Evolutionary conservation across 305 asterid genomes (phyloP).

Genomic region (Solanum hybrid): DNA sequence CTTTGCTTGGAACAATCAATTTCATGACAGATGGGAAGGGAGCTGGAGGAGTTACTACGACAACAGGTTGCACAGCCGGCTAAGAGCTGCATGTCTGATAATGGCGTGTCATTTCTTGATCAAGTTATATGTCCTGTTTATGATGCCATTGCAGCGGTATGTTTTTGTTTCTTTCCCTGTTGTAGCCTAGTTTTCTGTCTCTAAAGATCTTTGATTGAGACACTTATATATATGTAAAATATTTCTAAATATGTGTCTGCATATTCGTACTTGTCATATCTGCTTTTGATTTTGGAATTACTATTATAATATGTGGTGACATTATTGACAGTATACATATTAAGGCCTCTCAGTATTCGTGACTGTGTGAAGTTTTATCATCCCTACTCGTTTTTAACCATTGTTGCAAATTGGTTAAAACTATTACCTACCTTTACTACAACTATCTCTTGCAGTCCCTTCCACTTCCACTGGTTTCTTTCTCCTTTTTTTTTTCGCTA

Average conservation of each 20-base stretch:
- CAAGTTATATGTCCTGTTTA: conserved; percentile 78
- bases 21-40: conserved; percentile 85
- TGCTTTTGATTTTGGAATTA: neutral
- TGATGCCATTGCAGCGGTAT: conserved; percentile 83
- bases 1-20: conserved; percentile 11
- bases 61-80: conserved; percentile 78
- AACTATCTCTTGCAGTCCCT: neutral
- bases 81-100: conserved; percentile 64
- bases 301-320: neutral
- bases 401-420: neutral
- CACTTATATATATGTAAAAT: neutral
- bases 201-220: neutral
- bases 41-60: conserved; percentile 63
- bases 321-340: neutral
- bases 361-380: neutral
- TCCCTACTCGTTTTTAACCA: neutral
- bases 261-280: neutral
- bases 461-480: neutral
- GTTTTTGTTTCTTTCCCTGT: conserved; percentile 16
- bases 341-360: neutral
- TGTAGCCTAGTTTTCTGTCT: neutral
- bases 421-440: neutral
- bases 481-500: neutral
- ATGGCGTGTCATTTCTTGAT: conserved; percentile 78
- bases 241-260: neutral